Conservation (phyloP, 192 early-diverging fungal species). For the Coemansia sp. region DNA sequence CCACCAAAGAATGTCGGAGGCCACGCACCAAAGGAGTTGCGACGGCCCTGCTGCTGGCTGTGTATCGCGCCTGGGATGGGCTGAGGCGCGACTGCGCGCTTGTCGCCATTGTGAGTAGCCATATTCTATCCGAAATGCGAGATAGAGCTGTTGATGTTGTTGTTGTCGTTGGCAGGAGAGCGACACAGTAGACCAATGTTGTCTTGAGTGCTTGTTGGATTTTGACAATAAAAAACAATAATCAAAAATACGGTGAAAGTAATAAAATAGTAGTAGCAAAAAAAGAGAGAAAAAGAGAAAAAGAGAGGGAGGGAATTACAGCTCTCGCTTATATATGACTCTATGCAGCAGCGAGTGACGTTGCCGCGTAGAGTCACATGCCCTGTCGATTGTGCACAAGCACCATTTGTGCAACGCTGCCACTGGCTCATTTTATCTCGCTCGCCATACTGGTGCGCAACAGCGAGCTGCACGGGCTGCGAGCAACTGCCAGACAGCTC, state of each 20-base stretch:
- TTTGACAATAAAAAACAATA: neutral
- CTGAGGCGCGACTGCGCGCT: constrained; percentile 24
- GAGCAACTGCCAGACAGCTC: constrained; percentile 66
- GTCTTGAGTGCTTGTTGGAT: neutral
- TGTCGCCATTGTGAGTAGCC: constrained; percentile 8
- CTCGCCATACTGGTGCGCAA: constrained; percentile 75
- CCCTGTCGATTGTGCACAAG: constrained; percentile 6
- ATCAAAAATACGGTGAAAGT: neutral
- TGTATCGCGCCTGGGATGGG: constrained; percentile 22
- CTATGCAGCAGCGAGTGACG: constrained; percentile 18
- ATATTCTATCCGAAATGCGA: neutral
- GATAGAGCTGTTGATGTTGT: too few relatives aligned
- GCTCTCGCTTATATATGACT: neutral
- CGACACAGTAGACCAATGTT: neutral
- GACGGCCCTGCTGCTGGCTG: constrained; percentile 20
- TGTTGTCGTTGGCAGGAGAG: neutral
- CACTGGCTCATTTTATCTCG: neutral
- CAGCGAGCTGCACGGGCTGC: constrained; percentile 63
- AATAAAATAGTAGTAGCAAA: neutral
- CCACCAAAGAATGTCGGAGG: constrained; percentile 31
- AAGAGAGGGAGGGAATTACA: too few relatives aligned
- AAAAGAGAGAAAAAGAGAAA: neutral
- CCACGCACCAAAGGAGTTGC: constrained; percentile 46
- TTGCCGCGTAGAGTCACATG: constrained; percentile 8
- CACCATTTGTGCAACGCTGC: constrained; percentile 1